Evolutionary conservation across 768 basidiomycete species (phyloP), one percentile per base, ranked within the genome.

Genomic region (Hemileccinum rubropunctum): DNA sequence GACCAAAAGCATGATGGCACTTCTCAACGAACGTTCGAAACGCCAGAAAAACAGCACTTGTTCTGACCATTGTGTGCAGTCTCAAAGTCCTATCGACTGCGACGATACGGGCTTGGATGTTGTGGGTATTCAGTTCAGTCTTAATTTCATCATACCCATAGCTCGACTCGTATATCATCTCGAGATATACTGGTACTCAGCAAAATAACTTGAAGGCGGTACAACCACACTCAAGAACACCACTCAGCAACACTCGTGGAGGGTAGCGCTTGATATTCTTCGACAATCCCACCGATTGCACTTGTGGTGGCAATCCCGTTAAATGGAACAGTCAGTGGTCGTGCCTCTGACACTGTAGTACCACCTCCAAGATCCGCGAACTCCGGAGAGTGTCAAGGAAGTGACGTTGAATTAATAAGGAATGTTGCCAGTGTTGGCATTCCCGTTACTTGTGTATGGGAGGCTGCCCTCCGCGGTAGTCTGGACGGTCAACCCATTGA

Each of bases 1-100:
- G 74, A 95, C 95, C 1, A 91, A 88, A 69, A 83, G 83, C 43
- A 99, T 98, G 95, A 63, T 79, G 9, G 81, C 84, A 2, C 75
- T 99, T 11, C 73, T 98, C 33, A 78, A 84, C 17, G 93, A 94
- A 58, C 82, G 94, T n/a, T 75, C 84, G 15, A 83, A 78, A 61
- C 78, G 83, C 11, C 82, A 82, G 57, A 75, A 73, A 56, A 62
- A 71, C 34, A 62, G 66, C 40, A 42, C 59, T 2, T 46, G 18
- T 18, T 20, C 44, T 15, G 45, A 53, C 0, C 18, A 20, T 32
- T 28, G 39, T 41, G 21, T 13, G 11, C 42, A 12, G 8, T 21
- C 49, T 34, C 48, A 26, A n/a, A 27, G 26, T 1, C 14, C 17
- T 12, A 48, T n/a, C n/a, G n/a, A n/a, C n/a, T n/a, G n/a, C n/a